phyloP scores from a whole-genome alignment of 2,329 filamentous ascomycete species.

The Pseudocercospora ulei region DNA sequence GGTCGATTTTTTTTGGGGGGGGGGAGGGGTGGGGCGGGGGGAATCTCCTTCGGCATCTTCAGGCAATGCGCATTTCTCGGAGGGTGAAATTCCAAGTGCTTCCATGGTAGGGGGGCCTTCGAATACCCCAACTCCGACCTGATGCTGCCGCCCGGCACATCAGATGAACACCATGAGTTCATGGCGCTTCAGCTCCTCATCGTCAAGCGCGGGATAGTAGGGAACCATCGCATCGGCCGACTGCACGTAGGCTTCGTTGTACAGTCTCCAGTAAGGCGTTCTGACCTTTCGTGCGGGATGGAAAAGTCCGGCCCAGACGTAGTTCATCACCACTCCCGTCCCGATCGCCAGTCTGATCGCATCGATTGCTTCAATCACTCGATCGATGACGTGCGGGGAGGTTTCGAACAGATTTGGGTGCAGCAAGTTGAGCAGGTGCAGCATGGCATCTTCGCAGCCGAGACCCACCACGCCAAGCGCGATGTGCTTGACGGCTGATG shows the following conservation, averaged over 20 bases:
- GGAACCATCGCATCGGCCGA: slow-evolving; percentile 90
- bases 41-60: too few relatives aligned
- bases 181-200: slow-evolving; percentile 65
- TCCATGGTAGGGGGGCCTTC: too few relatives aligned
- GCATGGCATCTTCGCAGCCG: slow-evolving; percentile 96
- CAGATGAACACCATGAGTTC: slow-evolving; percentile 25
- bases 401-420: slow-evolving; percentile 98
- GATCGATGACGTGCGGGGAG: slow-evolving; percentile 93
- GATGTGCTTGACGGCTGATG: slow-evolving; percentile 94
- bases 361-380: slow-evolving; percentile 94
- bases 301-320: slow-evolving; percentile 95
- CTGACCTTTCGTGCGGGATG: slow-evolving; percentile 93
- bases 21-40: too few relatives aligned
- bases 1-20: too few relatives aligned
- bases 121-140: too few relatives aligned
- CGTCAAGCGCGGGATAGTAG: slow-evolving; percentile 80
- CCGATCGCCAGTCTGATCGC: slow-evolving; percentile 89
- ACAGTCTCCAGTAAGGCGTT: slow-evolving; percentile 88
- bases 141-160: too few relatives aligned
- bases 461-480: slow-evolving; percentile 94
- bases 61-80: too few relatives aligned
- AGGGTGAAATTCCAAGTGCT: too few relatives aligned
- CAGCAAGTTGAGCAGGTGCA: slow-evolving; percentile 89
- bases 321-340: slow-evolving; percentile 88
- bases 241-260: slow-evolving; percentile 95